Evolutionary conservation across 495 filamentous ascomycete species (phyloP).

Genomic region (Zalerion maritima): DNA sequence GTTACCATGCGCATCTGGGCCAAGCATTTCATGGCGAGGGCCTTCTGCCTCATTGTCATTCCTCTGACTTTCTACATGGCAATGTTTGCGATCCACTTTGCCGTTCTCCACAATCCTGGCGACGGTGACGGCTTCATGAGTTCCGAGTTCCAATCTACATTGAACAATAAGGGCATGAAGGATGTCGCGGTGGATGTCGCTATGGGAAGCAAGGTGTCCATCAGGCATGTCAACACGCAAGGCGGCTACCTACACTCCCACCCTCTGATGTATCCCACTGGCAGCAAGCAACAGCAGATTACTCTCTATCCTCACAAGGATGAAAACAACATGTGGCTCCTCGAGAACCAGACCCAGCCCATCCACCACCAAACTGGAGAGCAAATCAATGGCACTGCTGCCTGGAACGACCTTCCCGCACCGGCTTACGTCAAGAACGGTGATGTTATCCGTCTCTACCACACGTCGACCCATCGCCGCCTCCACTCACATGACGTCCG

Average conservation of each 20-base stretch:
- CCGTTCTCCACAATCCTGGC: conserved; percentile 83
- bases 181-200: conserved; percentile 86
- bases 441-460: conserved; percentile 65
- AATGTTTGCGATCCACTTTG: conserved; percentile 93
- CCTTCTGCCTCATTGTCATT: conserved; percentile 86
- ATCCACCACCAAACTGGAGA: conserved; percentile 53
- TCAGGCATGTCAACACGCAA: conserved; percentile 92
- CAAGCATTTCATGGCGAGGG: conserved; percentile 85
- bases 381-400: conserved; percentile 61
- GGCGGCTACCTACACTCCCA: conserved; percentile 97
- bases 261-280: conserved; percentile 89
- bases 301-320: conserved; percentile 98
- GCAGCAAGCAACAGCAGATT: conserved; percentile 96
- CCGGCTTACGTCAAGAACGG: conserved; percentile 66
- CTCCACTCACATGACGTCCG: conserved; percentile 95
- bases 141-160: conserved; percentile 92
- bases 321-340: conserved; percentile 85
- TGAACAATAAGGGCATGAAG: conserved; percentile 92
- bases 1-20: conserved; percentile 78
- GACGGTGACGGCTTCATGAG: conserved; percentile 99
- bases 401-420: conserved; percentile 63
- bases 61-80: conserved; percentile 81
- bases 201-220: conserved; percentile 68
- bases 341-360: conserved; percentile 94
- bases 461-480: conserved; percentile 65